Evolutionary conservation across 2,329 filamentous ascomycete genomes (phyloP), one percentile per base, ranked within the genome.

Genomic region (Neonectria punicea): DNA sequence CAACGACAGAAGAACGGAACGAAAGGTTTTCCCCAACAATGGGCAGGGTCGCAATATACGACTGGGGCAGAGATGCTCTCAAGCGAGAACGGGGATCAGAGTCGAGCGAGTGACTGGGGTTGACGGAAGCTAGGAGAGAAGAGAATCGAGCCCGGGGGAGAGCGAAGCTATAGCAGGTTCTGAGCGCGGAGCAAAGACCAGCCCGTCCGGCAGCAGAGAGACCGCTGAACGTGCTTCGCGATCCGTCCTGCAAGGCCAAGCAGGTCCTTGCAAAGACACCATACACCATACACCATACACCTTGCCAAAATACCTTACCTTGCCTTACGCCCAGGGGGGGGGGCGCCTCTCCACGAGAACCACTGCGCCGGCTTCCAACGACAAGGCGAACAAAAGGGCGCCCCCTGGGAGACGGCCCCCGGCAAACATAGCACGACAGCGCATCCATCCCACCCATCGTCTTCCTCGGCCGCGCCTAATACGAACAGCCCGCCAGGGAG

Each of bases 81-180:
- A 44, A 55, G 41, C 32, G 18, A 57, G 32, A 34, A 18, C 28
- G 49, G 43, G 50, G 49, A 51, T 53, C 32, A 32, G 46, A 61
- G 61, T 62, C 53, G 34, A 70, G 63, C 66, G 67, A 73, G 53
- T 49, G 71, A 67, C 67, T 20, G 39, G 50, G 30, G 53, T 30
- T 59, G 36, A 53, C 28, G 41, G 22, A 41, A 53, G 18, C 53
- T 32, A 44, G 44, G 25, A 57, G 44, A 32, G 20, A 51, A 41
- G n/a, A 46, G 14, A 44, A 20, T 43, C 28, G 20, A 56, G 62
- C 39, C 36, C n/a, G 69, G 71, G 71, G 67, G 51, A 49, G 30
- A 65, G 47, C 57, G 72, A 71, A 71, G 70, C 72, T 74, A 74
- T 74, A 74, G 72, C 56, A 72, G 56, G 51, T 67, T 66, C 47